Evolutionary conservation across 257 asterid species (phyloP).

Genomic region (Linderniella brevidens): DNA sequence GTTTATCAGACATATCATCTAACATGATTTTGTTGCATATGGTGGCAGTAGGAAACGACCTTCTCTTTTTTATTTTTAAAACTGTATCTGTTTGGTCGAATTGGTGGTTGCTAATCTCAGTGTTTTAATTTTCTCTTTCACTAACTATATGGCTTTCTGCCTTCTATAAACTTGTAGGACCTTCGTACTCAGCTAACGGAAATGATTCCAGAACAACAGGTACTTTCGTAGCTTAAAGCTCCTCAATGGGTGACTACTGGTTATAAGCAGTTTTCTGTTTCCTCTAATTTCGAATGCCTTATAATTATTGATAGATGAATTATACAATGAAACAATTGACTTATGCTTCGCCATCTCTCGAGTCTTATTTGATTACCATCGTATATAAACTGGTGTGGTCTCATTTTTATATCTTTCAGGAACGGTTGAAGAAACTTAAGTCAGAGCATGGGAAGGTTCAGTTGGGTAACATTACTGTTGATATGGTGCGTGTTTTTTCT

Average conservation of each 20-base stretch:
- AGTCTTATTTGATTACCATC: not conserved
- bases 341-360: conserved; percentile 1
- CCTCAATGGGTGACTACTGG: not conserved
- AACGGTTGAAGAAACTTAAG: conserved; percentile 62
- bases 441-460: conserved; percentile 78
- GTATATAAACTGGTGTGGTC: conserved; percentile 3
- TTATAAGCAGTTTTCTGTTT: not conserved
- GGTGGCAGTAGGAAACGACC: no score
- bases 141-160: not conserved
- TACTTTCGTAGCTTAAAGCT: conserved; percentile 10
- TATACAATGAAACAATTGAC: not conserved
- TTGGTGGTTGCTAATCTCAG: no score
- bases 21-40: no score
- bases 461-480: conserved; percentile 72
- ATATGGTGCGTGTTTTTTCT: conserved; percentile 31
- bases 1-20: no score
- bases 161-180: conserved; percentile 26
- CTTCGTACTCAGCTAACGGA: conserved; percentile 68
- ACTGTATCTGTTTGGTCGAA: not conserved
- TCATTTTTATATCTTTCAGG: conserved; percentile 22
- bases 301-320: not conserved
- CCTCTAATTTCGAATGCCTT: no score
- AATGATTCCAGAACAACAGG: conserved; percentile 86
- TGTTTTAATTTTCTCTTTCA: not conserved
- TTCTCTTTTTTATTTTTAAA: no score